Base-by-base conservation (phyloP, 192 early-diverging fungal genomes). In the Rhizoclosmatium sp. region DNA sequence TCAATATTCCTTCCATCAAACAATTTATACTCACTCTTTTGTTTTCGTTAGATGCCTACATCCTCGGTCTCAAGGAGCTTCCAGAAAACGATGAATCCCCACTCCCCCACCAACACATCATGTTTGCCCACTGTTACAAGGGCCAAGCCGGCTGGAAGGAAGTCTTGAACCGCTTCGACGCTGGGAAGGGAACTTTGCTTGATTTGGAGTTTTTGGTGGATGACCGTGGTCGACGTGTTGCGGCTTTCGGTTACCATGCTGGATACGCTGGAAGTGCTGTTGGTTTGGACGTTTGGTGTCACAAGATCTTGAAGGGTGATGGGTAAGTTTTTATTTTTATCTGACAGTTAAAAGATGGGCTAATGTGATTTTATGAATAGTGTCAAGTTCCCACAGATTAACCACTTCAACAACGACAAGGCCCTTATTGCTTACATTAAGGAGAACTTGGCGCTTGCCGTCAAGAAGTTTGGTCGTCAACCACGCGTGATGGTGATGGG, bases 41-140 rank as follows among this genome's bases (percentile, higher is more conserved):
- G 31, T 31, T 31, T 31, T 31, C 31, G 31, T 31, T 31, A 49
- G 93, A 96, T 62, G 95, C 96, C n/a, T 97, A 95, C 79, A 94
- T 99, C 80, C 90, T 97, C 45, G 97, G 95, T 16, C 89, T 99
- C 60, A 99, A 99, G 90, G 97, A 99, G 83, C 90, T 99, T 39
- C 96, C 97, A 44, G 96, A 97, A 80, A 93, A 93, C 83, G 96
- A 98, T 86, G 85, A 89, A 51, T 91, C 93, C 40, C 94, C 97
- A 61, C 91, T 99, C 31, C 83, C 90, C 14, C 97, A 99, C 83
- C 90, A 90, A 59, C 97, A 99, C 87, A 97, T 99, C 80, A 96
- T 97, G 90, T 99, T 99, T 84, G 97, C 97, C 56, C 97, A 99
- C 84, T 99, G 97, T 88, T 99, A 91, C 90, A 99, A 99, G 91